phyloP scores from a whole-genome alignment of 306 rosid genomes.

The Vigna nakashimae region DNA sequence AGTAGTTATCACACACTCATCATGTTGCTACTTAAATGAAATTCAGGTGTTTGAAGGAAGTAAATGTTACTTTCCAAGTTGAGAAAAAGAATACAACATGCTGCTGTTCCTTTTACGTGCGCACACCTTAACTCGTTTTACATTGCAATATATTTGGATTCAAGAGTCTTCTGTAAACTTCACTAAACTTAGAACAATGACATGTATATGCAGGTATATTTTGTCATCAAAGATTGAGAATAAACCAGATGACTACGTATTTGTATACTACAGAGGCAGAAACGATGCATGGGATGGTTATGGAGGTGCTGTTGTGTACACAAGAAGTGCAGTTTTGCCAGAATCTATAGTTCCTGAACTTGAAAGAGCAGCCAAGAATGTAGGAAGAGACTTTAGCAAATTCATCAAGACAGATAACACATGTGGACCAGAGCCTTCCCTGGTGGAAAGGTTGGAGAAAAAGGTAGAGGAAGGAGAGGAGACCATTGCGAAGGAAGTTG shows the following conservation, averaged over 20 bases:
- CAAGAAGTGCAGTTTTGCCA: slow-evolving; percentile 86
- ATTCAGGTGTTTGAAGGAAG: slow-evolving; percentile 15
- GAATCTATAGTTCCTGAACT: slow-evolving; percentile 82
- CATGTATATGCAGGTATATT: slow-evolving; percentile 66
- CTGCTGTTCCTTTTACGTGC: slow-evolving; percentile 19
- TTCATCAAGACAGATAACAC: slow-evolving; percentile 82
- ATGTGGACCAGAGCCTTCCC: slow-evolving; percentile 94
- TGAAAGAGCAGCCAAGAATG: slow-evolving; percentile 68
- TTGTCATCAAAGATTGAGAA: slow-evolving; percentile 79
- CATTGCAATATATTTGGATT: background rate
- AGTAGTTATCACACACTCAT: background rate
- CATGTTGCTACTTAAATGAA: slow-evolving; percentile 3
- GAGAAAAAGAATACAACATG: slow-evolving; percentile 19
- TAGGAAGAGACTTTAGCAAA: slow-evolving; percentile 80
- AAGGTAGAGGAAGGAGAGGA: slow-evolving; percentile 86
- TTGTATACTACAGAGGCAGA: slow-evolving; percentile 88
- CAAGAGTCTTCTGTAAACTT: background rate
- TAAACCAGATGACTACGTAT: slow-evolving; percentile 77
- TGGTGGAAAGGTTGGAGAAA: slow-evolving; percentile 90
- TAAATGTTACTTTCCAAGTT: slow-evolving; percentile 23
- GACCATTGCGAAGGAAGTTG: slow-evolving; percentile 75
- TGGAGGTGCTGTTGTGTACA: slow-evolving; percentile 89
- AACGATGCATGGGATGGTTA: slow-evolving; percentile 99
- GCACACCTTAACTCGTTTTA: slow-evolving; percentile 12
- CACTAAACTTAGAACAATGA: slow-evolving; percentile 3